phyloP scores from a whole-genome alignment of 108 stramenopile genomes.

The Conticribra weissflogii region DNA sequence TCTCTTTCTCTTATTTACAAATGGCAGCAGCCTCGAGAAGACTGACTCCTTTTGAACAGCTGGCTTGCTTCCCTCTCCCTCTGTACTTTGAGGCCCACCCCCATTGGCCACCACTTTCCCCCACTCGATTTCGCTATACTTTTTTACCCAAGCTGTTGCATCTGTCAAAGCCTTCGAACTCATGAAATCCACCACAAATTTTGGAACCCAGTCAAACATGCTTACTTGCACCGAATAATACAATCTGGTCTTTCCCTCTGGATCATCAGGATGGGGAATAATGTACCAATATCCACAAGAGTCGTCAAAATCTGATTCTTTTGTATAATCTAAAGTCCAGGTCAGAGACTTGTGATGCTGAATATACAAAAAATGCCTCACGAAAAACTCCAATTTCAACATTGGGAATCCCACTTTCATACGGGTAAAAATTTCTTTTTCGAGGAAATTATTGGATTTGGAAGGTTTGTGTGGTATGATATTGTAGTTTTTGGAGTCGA shows the following conservation, averaged over 20 bases:
- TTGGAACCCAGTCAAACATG: slow-evolving; percentile 68
- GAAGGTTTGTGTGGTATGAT: slow-evolving; percentile 38
- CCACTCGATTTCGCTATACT: slow-evolving; percentile 56
- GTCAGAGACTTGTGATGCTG: slow-evolving; percentile 46
- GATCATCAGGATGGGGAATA: slow-evolving; percentile 58
- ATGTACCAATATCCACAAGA: slow-evolving; percentile 62
- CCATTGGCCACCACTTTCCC: slow-evolving; percentile 36
- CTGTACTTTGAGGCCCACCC: slow-evolving; percentile 3
- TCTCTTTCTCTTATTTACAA: slow-evolving; percentile 31
- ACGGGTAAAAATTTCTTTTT: slow-evolving; percentile 53
- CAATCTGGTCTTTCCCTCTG: slow-evolving; percentile 47
- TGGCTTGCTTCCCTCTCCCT: not conserved
- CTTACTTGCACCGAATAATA: slow-evolving; percentile 60
- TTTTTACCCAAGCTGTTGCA: slow-evolving; percentile 71
- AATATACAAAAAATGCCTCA: slow-evolving; percentile 53
- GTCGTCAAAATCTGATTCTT: slow-evolving; percentile 60
- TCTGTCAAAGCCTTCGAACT: slow-evolving; percentile 65
- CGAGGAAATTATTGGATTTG: slow-evolving; percentile 46
- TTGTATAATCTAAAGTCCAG: slow-evolving; percentile 60
- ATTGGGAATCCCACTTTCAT: slow-evolving; percentile 64
- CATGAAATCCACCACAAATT: slow-evolving; percentile 62
- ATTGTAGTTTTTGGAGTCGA: slow-evolving; percentile 57
- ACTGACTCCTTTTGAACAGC: slow-evolving; percentile 14
- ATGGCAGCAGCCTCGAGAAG: slow-evolving; percentile 31
- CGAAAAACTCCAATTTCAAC: slow-evolving; percentile 58